These are phyloP conservation scores for Eucommia ulmoides DNA, from an alignment of 257 asterid species.

Conservation along the genomic window DNA sequence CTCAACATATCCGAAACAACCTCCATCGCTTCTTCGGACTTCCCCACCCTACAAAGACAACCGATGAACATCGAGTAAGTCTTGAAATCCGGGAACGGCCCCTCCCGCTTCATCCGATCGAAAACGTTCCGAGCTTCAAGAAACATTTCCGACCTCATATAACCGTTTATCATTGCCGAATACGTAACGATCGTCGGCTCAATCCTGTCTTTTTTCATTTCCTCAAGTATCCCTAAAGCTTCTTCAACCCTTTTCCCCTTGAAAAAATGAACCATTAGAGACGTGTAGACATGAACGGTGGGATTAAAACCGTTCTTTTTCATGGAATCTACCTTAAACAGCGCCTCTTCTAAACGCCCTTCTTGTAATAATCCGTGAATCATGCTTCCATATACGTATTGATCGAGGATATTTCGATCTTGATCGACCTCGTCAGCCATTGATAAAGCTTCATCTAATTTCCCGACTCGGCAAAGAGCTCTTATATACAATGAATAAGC, in stretches of 20 bases:
- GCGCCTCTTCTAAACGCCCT: conserved; percentile 50
- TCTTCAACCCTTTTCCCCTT: conserved; percentile 30
- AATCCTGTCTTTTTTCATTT: conserved; percentile 50
- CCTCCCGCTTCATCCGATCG: conserved; percentile 30
- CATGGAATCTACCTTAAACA: conserved; percentile 53
- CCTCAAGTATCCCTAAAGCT: conserved; percentile 46
- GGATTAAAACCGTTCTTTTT: conserved; percentile 40
- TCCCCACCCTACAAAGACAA: conserved; percentile 52
- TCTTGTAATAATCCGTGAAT: conserved; percentile 47
- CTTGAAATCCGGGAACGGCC: conserved; percentile 71
- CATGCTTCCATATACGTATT: conserved; percentile 66
- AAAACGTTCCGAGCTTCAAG: conserved; percentile 54
- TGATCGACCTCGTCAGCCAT: conserved; percentile 37
- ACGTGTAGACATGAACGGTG: conserved; percentile 64
- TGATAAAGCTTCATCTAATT: conserved; percentile 52
- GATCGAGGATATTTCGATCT: conserved; percentile 32
- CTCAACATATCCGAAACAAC: conserved; percentile 55
- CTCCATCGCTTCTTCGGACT: conserved; percentile 61
- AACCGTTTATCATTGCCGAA: conserved; percentile 65
- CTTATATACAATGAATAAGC: conserved; percentile 52
- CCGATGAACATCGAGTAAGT: conserved; percentile 64
- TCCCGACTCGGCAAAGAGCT: conserved; percentile 70
- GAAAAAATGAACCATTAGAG: conserved; percentile 51
- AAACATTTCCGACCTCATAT: conserved; percentile 44
- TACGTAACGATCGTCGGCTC: conserved; percentile 64